phyloP scores from a whole-genome alignment of 257 asterid species.

The Nicotiana noctiflora region DNA sequence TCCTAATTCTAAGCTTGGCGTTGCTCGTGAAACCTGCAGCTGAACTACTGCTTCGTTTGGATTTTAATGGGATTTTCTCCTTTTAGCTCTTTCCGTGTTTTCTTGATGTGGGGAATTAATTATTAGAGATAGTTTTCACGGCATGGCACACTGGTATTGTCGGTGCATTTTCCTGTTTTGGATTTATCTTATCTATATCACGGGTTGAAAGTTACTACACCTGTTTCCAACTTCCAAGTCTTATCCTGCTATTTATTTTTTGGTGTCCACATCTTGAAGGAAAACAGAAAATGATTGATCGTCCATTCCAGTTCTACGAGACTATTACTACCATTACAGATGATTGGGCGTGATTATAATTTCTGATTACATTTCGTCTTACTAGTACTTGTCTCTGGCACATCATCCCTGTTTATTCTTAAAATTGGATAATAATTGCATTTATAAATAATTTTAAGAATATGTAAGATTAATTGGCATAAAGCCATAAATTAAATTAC shows the following conservation, averaged over 20 bases:
- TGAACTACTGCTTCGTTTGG: slow-evolving; percentile 2
- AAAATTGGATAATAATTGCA: too few relatives aligned
- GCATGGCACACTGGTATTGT: neutral
- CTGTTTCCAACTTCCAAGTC: neutral
- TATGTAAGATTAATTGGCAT: too few relatives aligned
- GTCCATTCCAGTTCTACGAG: neutral
- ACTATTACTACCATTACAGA: too few relatives aligned
- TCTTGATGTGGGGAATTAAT: neutral
- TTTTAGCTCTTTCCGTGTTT: neutral
- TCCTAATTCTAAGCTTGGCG: slow-evolving; percentile 50
- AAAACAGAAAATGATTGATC: neutral
- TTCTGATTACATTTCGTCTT: too few relatives aligned
- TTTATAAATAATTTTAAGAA: too few relatives aligned
- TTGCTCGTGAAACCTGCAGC: slow-evolving; percentile 61
- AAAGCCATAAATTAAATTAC: too few relatives aligned
- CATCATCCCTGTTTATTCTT: too few relatives aligned
- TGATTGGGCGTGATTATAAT: too few relatives aligned
- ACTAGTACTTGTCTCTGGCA: too few relatives aligned
- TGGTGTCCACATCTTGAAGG: neutral
- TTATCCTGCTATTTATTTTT: too few relatives aligned
- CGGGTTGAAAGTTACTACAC: neutral
- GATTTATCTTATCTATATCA: neutral
- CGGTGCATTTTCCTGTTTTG: neutral
- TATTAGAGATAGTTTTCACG: neutral
- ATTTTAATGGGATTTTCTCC: neutral